Base-by-base conservation (phyloP, 768 basidiomycete genomes). In the Porpolomopsis calyptriformis region DNA sequence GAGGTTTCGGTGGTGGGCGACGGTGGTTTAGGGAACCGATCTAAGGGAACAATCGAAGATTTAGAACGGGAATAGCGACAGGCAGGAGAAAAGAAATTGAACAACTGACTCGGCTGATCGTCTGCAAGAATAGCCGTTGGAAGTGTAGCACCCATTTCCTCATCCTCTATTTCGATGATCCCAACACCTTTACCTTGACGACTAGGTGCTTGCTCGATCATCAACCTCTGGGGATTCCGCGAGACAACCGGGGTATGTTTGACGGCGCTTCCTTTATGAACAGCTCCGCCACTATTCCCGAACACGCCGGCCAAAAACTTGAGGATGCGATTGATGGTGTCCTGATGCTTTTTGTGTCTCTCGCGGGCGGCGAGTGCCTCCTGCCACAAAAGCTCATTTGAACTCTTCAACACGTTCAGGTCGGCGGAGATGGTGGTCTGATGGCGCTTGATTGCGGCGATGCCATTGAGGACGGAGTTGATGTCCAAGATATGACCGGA, bases 261-360 rank as follows among this genome's bases (percentile, higher is more conserved):
- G 2, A 56, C 55, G 7, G 49, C 56, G 37, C 61, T 63, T 26
- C 66, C 63, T 43, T 65, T 63, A 41, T 56, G 60, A 43, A 61
- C 69, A 48, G 68, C 61, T 38, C 63, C 68, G 1, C 68, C 67
- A 45, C 72, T 74, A 37, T 60, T 62, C 10, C 85, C 84, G 65
- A 98, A 98, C 2, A 97, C 84, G 10, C 89, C 82, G 8, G 93
- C 93, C 46, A 99, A 66, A 64, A 99, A 98, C 49, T 90, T 85
- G 52, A 99, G 75, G 50, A 99, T 98, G 46, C 88, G 71, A 57
- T 96, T 91, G 60, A 98, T 91, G 18, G 91, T 96, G 60, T 98
- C 92, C 57, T 96, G 85, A 53, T 97, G 92, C 57, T 88, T 92
- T 60, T 90, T 82, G 57, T 94, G 82, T 47, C 80, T 75, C 52